Evolutionary conservation across 1,284 basidiomycete genomes (phyloP).

Genomic region (Microbotryomycetes sp.): DNA sequence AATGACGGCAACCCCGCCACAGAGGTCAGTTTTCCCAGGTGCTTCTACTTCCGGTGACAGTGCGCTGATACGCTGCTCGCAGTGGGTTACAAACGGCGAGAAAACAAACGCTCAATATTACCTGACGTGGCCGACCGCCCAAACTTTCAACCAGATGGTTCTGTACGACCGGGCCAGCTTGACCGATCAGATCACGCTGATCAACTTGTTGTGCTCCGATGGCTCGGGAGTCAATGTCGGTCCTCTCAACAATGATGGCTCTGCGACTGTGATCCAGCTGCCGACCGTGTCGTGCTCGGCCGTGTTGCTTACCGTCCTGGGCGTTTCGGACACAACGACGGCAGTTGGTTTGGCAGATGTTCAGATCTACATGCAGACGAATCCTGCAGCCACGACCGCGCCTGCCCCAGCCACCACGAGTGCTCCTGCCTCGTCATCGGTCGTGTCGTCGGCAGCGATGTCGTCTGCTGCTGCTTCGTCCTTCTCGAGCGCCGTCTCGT

Average conservation of each 20-base stretch:
- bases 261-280: conserved; percentile 18
- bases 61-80: not conserved
- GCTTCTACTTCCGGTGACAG: not conserved
- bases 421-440: not conserved
- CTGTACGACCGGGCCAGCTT: not conserved
- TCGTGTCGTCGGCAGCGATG: not conserved
- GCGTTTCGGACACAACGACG: conserved; percentile 8
- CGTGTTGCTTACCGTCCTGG: conserved; percentile 15
- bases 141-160: not conserved
- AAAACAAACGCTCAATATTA: conserved; percentile 15
- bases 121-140: not conserved
- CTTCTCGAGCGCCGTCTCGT: conserved; percentile 1
- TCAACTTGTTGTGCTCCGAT: not conserved
- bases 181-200: not conserved
- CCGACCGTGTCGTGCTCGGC: not conserved
- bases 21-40: not conserved
- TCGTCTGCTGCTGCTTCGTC: conserved; percentile 4
- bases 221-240: conserved; percentile 19
- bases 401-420: not conserved
- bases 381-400: conserved; percentile 1
- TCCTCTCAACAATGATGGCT: conserved; percentile 27
- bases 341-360: conserved; percentile 1
- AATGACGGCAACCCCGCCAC: not conserved
- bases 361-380: not conserved
- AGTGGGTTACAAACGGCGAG: conserved; percentile 23